A percentile compares a stretch with the other conserved stretches of the same genome.
phyloP scores from a whole-genome alignment of 148 eudicot species.

The Bassia scoparia region DNA sequence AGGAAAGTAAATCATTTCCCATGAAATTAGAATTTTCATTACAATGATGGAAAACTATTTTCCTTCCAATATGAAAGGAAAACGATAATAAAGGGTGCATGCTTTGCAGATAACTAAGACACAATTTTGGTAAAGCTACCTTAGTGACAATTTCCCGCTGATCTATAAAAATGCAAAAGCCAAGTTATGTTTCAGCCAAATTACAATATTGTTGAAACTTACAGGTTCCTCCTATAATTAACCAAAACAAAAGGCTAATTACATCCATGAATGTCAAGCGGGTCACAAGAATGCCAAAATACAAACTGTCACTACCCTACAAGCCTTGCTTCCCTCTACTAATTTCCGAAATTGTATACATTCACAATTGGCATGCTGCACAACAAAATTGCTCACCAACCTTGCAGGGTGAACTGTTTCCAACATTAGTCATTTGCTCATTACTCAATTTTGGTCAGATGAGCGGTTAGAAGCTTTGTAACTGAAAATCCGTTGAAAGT shows the following conservation, averaged over 20 bases:
- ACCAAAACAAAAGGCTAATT: constrained; percentile 26
- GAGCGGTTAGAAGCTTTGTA: constrained; percentile 34
- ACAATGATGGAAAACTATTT: too few relatives aligned
- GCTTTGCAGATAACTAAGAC: too few relatives aligned
- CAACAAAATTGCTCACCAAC: constrained; percentile 31
- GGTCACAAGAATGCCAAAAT: not conserved
- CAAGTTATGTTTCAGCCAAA: constrained; percentile 2
- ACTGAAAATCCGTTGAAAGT: constrained; percentile 35
- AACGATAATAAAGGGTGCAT: too few relatives aligned
- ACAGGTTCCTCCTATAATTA: constrained; percentile 1
- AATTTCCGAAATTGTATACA: constrained; percentile 18
- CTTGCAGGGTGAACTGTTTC: constrained; percentile 21
- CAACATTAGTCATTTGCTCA: constrained; percentile 11
- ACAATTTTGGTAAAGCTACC: too few relatives aligned
- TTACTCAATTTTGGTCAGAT: constrained; percentile 34
- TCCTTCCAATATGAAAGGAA: too few relatives aligned
- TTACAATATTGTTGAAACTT: not conserved
- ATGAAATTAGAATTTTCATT: too few relatives aligned
- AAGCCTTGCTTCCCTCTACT: not conserved
- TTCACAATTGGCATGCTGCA: not conserved
- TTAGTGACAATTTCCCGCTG: not conserved
- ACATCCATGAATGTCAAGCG: constrained; percentile 17
- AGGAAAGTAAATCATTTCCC: too few relatives aligned
- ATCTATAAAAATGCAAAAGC: constrained; percentile 2
- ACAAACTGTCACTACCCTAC: constrained; percentile 11